Percentiles rank a stretch among this genome's conserved stretches.
phyloP scores from a whole-genome alignment of 106 monocot species.

The Dendrobium officinale region DNA sequence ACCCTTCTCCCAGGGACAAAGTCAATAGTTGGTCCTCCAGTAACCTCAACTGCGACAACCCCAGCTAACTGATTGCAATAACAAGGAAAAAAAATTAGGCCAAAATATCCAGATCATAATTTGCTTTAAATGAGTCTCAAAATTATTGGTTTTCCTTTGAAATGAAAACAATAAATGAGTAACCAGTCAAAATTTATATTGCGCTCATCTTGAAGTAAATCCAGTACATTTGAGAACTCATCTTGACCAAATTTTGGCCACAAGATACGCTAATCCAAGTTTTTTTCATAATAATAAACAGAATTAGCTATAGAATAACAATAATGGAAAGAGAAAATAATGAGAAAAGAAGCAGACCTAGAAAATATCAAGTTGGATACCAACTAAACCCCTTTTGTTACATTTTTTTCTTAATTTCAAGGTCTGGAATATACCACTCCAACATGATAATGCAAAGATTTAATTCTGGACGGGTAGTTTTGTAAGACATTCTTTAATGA shows the following conservation, averaged over 20 bases:
- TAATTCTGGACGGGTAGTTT: background rate
- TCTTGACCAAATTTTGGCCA: no score
- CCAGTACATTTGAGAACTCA: no score
- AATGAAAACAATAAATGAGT: no score
- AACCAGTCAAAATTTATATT: no score
- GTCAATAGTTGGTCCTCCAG: conserved; percentile 76
- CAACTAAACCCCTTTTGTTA: background rate
- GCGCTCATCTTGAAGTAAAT: no score
- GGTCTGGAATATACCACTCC: background rate
- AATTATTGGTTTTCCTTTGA: no score
- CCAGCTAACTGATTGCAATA: conserved; percentile 68
- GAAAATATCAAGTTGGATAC: background rate
- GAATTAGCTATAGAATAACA: background rate
- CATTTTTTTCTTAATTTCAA: background rate
- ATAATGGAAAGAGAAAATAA: background rate
- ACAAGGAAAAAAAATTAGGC: no score
- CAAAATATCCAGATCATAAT: no score
- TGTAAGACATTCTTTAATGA: background rate
- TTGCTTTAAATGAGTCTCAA: no score
- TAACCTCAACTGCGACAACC: conserved; percentile 94
- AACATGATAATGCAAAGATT: background rate
- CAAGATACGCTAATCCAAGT: no score
- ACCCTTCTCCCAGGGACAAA: conserved; percentile 89
- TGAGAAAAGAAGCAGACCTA: background rate
- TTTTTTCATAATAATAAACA: background rate